Evolutionary conservation across 768 basidiomycete species (phyloP), one percentile per base, ranked within the genome.

Genomic region (Amanita rimosa): DNA sequence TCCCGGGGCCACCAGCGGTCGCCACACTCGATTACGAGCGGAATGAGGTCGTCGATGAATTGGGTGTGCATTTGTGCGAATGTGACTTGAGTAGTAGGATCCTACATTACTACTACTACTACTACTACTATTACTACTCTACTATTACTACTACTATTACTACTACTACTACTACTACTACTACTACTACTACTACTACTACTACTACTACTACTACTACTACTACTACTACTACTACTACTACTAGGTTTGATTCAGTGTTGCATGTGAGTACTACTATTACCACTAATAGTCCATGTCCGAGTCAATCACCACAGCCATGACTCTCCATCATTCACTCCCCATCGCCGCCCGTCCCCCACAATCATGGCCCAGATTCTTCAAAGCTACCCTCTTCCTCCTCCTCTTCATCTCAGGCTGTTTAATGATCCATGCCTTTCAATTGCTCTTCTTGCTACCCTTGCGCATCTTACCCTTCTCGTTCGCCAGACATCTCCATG

Each of bases 401-500:
- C 22, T 80, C 33, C 56, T 81, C 27, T 88, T 89, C 67, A 63
- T 76, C 53, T 53, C 74, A 6, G 88, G 75, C 9, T 81, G 81
- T 57, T 50, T 90, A 27, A 77, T 82, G 67, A 72, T 88, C 54
- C 79, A 90, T 57, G 71, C 66, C 26, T 78, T 79, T 33, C 93
- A 95, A 63, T 73, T 94, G 61, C 55, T 81, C 22, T 67, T 84
- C 54, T 66, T 89, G 33, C 67, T 90, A 13, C 80, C 88, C 1
- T 64, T 93, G 42, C 70, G 76, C 44, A 58, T 82, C 17, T 62
- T 87, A 2, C 83, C 86, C n/a, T 75, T 79, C 45, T 60, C 68
- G 22, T 72, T 67, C 62, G 69, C 83, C 5, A 67, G 65, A 50
- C 65, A 64, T 17, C 58, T 81, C 44, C 91, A 89, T 60, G 73